Percentiles rank a stretch among this genome's conserved stretches.
Conservation (phyloP, 441 rosid species). For the Isatis lusitanica region DNA sequence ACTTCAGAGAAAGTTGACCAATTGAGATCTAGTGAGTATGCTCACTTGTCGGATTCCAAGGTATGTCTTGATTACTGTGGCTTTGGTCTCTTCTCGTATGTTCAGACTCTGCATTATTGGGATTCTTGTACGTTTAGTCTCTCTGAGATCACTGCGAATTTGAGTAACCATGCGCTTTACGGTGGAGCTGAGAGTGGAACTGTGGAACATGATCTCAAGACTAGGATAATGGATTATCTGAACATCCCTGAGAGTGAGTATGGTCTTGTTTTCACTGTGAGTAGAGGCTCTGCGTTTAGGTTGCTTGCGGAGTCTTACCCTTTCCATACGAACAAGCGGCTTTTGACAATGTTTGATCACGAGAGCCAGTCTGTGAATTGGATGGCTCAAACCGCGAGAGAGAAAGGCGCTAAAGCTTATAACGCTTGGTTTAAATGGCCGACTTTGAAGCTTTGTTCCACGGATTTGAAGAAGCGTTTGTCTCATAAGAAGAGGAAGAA, state of each 20-base stretch:
- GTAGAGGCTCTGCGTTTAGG: slow-evolving; percentile 92
- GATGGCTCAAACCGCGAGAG: slow-evolving; percentile 90
- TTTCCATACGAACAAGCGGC: slow-evolving; percentile 77
- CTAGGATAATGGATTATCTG: slow-evolving; percentile 86
- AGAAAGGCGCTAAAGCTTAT: slow-evolving; percentile 78
- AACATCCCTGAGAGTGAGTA: slow-evolving; percentile 95
- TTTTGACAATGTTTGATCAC: slow-evolving; percentile 97
- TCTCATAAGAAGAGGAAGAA: slow-evolving; percentile 77
- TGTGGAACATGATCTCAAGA: slow-evolving; percentile 86
- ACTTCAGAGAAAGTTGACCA: slow-evolving; percentile 83
- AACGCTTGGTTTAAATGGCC: slow-evolving; percentile 98
- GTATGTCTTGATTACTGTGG: slow-evolving; percentile 99
- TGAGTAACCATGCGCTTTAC: slow-evolving; percentile 92
- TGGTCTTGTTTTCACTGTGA: slow-evolving; percentile 91
- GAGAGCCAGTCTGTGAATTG: slow-evolving; percentile 94
- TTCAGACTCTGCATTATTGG: slow-evolving; percentile 88
- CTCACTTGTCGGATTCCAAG: slow-evolving; percentile 69
- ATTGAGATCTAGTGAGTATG: slow-evolving; percentile 72
- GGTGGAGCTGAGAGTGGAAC: slow-evolving; percentile 95
- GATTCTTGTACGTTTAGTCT: slow-evolving; percentile 93
- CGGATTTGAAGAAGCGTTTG: slow-evolving; percentile 86
- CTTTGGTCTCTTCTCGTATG: slow-evolving; percentile 84
- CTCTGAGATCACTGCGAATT: slow-evolving; percentile 91
- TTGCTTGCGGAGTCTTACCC: slow-evolving; percentile 90
- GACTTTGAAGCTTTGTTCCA: slow-evolving; percentile 89